phyloP scores from a whole-genome alignment of 139 green algal species.

The Edaphochlamys debaryana region DNA sequence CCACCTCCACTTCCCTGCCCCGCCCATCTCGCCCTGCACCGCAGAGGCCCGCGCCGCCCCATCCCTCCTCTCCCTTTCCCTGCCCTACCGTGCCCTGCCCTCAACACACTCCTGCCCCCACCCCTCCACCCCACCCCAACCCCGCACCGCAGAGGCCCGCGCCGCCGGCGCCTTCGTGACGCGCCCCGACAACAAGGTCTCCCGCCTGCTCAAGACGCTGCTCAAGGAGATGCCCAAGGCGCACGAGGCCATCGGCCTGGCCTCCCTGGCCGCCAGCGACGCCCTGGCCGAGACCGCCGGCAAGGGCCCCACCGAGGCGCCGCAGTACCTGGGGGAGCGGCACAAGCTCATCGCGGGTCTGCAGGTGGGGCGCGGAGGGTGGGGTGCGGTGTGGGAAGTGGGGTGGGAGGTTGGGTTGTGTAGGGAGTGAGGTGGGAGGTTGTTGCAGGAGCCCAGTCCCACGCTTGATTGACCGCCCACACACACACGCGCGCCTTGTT shows the following conservation, averaged over 20 bases:
- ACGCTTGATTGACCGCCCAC: no score
- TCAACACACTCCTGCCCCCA: not conserved
- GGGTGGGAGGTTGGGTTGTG: no score
- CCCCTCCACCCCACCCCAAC: not conserved
- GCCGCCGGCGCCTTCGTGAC: conserved; percentile 57
- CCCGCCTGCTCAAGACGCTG: conserved; percentile 62
- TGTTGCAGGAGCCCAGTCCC: no score
- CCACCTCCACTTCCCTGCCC: no score
- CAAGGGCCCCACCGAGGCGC: conserved; percentile 31
- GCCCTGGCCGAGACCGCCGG: conserved; percentile 23
- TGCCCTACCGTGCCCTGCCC: no score
- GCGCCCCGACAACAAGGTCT: conserved; percentile 68
- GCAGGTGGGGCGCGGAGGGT: conserved; percentile 46
- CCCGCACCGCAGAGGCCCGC: conserved; percentile 68
- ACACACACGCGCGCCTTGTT: not conserved
- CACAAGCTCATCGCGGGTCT: conserved; percentile 52
- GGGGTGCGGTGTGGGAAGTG: not conserved
- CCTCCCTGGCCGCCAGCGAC: conserved; percentile 35
- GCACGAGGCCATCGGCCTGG: conserved; percentile 9
- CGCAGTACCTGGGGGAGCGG: conserved; percentile 45
- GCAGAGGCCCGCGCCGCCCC: no score
- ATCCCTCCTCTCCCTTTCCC: no score
- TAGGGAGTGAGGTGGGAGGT: no score
- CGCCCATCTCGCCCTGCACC: no score
- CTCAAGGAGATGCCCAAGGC: conserved; percentile 58